These are phyloP conservation scores for Raffaelea arxii DNA, from an alignment of 2,329 filamentous ascomycete genomes.

Conservation along the genomic window DNA sequence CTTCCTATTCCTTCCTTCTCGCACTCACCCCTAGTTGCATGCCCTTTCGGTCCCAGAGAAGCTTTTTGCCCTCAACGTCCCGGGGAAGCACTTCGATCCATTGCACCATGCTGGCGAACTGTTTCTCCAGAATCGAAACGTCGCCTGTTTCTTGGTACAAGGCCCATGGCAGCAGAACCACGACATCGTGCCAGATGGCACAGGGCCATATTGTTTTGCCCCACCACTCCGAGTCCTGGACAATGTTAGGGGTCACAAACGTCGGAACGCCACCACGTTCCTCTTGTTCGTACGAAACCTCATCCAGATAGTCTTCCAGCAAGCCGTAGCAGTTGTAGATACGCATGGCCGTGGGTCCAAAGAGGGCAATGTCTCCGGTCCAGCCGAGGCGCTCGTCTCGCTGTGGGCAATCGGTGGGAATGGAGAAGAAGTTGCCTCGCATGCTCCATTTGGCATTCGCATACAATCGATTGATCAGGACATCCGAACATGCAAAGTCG, in stretches of 20 bases:
- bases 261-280: conserved; percentile 25
- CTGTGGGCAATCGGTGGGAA: conserved; percentile 50
- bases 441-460: conserved; percentile 46
- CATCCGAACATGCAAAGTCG: conserved; percentile 40
- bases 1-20: too few species aligned
- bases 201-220: background rate
- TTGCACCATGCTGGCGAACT: conserved; percentile 18
- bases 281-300: conserved; percentile 24
- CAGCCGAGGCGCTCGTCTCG: conserved; percentile 44
- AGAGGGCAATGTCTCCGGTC: conserved; percentile 42
- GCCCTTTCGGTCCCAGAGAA: conserved; percentile 21
- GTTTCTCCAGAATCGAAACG: conserved; percentile 16
- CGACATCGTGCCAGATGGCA: conserved; percentile 20
- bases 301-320: conserved; percentile 38
- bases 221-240: conserved; percentile 1
- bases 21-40: conserved; percentile 20
- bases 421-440: conserved; percentile 46
- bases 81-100: conserved; percentile 17
- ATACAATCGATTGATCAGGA: conserved; percentile 42
- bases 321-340: conserved; percentile 44
- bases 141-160: conserved; percentile 20
- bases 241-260: conserved; percentile 14
- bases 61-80: conserved; percentile 14
- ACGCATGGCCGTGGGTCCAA: conserved; percentile 40
- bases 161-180: conserved; percentile 19